Percentiles rank a stretch among this genome's conserved stretches.
These are phyloP conservation scores for Eutrema japonicum DNA, from an alignment of 345 rosid genomes.

Conservation along the genomic window DNA sequence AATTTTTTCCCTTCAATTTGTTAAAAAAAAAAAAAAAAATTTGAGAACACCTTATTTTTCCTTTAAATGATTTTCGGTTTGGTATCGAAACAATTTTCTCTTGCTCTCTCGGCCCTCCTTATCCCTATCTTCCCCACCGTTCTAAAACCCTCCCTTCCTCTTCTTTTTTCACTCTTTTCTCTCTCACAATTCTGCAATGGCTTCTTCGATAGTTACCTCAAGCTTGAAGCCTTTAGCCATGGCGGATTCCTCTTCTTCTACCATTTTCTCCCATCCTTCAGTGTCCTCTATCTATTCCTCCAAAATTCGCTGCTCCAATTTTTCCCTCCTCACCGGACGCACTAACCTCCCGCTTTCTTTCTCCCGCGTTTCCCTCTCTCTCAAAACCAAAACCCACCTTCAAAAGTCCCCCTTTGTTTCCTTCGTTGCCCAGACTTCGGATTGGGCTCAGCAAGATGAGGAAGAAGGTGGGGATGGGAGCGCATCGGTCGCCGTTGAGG, in stretches of 20 bases:
- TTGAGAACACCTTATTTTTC: background rate
- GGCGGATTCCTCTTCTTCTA: slow-evolving; percentile 59
- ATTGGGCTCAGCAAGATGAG: slow-evolving; percentile 50
- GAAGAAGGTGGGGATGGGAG: slow-evolving; percentile 43
- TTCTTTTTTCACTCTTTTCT: background rate
- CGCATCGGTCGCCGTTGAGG: slow-evolving; percentile 49
- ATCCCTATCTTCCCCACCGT: slow-evolving; percentile 42
- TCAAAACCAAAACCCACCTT: slow-evolving; percentile 48
- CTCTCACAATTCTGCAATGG: slow-evolving; percentile 47
- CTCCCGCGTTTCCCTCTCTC: slow-evolving; percentile 37
- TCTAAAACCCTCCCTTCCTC: slow-evolving; percentile 42
- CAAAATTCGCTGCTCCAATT: slow-evolving; percentile 44
- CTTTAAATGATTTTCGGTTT: background rate
- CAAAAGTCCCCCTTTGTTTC: slow-evolving; percentile 47
- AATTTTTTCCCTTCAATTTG: too few relatives aligned
- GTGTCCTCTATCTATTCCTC: slow-evolving; percentile 42
- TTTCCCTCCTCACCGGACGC: slow-evolving; percentile 46
- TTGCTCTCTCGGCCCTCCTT: slow-evolving; percentile 29
- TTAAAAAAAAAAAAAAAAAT: too few relatives aligned
- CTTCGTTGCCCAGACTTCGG: slow-evolving; percentile 67
- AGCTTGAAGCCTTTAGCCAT: slow-evolving; percentile 59
- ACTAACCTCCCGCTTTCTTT: slow-evolving; percentile 50
- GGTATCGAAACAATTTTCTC: background rate
- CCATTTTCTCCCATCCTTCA: slow-evolving; percentile 54
- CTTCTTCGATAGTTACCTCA: slow-evolving; percentile 48